phyloP scores from a whole-genome alignment of 768 basidiomycete genomes.

The Xanthoconium purpureum region DNA sequence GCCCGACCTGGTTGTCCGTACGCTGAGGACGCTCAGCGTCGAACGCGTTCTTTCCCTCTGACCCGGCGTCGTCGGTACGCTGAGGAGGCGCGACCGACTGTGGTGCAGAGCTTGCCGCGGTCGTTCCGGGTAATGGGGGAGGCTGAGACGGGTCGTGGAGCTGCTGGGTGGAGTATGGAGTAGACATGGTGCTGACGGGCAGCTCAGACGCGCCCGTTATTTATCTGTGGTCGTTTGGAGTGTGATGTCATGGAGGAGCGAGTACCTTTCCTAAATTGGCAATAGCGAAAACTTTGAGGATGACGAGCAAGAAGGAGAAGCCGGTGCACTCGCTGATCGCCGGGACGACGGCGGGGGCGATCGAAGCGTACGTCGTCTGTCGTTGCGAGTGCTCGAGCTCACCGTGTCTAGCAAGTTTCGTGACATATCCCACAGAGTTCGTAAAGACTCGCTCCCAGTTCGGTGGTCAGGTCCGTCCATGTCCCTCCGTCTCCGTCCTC shows the following conservation, averaged over 20 bases:
- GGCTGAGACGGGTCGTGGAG: slow-evolving; percentile 48
- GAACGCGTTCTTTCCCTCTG: slow-evolving; percentile 25
- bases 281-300: slow-evolving; percentile 10
- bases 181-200: slow-evolving; percentile 8
- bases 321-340: slow-evolving; percentile 85
- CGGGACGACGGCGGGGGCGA: slow-evolving; percentile 86
- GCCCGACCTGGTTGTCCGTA: neutral
- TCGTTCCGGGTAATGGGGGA: slow-evolving; percentile 35
- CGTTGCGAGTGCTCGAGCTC: slow-evolving; percentile 12
- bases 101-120: neutral
- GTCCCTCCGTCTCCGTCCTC: neutral
- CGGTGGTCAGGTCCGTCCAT: slow-evolving; percentile 58
- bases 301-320: slow-evolving; percentile 68
- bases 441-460: slow-evolving; percentile 96
- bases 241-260: slow-evolving; percentile 10
- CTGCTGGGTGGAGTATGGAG: slow-evolving; percentile 36
- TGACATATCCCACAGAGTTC: slow-evolving; percentile 88
- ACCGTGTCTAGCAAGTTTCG: slow-evolving; percentile 54
- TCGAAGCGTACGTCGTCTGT: slow-evolving; percentile 74
- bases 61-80: neutral
- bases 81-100: neutral
- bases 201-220: slow-evolving; percentile 4
- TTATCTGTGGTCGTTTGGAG: slow-evolving; percentile 6
- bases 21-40: slow-evolving; percentile 5
- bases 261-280: neutral